Evolutionary conservation across 768 basidiomycete species (phyloP).

Genomic region (Sarcomyxa edulis): DNA sequence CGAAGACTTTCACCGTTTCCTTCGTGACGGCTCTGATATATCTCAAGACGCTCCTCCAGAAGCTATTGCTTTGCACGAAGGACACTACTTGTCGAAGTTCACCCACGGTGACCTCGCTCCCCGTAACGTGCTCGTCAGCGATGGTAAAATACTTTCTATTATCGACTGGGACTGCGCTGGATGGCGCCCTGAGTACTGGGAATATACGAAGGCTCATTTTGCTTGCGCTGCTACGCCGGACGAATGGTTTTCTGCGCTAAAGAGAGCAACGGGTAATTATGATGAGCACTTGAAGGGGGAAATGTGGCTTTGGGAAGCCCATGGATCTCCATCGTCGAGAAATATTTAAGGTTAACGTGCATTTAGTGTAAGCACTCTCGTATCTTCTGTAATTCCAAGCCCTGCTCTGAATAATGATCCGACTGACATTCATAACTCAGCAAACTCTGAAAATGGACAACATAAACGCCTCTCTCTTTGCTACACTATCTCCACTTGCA

Average conservation of each 20-base stretch:
- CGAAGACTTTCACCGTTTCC: slow-evolving; percentile 8
- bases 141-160: slow-evolving; percentile 18
- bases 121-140: slow-evolving; percentile 32
- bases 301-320: background rate
- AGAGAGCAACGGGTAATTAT: background rate
- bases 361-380: no score
- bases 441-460: no score
- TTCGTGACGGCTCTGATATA: slow-evolving; percentile 1
- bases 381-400: no score
- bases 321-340: no score
- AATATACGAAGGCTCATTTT: slow-evolving; percentile 10
- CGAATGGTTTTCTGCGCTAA: background rate
- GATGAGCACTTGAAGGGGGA: background rate
- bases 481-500: no score
- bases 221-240: background rate
- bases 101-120: slow-evolving; percentile 36
- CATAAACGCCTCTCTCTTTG: no score
- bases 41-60: background rate
- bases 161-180: no score
- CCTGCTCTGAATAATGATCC: no score
- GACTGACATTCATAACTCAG: no score
- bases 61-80: background rate
- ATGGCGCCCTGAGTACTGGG: no score
- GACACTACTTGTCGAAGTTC: slow-evolving; percentile 11
- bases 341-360: no score